Evolutionary conservation across 306 rosid species (phyloP).

Genomic region (Purshia tridentata): DNA sequence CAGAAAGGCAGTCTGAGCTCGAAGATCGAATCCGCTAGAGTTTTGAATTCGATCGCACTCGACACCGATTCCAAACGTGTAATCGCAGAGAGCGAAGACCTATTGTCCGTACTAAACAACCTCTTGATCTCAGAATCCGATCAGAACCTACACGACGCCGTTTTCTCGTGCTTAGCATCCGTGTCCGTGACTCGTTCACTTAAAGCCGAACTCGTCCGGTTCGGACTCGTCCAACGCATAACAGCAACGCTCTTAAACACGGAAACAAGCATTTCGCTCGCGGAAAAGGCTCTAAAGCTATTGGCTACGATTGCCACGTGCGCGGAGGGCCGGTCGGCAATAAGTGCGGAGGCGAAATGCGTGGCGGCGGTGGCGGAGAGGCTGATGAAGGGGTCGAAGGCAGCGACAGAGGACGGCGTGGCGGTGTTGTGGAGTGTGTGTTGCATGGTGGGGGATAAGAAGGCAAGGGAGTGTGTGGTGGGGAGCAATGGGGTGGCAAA

Average conservation of each 20-base stretch:
- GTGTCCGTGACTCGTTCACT: constrained; percentile 37
- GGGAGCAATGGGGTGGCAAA: constrained; percentile 43
- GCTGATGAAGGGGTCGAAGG: constrained; percentile 38
- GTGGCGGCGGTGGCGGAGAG: constrained; percentile 38
- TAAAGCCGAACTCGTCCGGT: constrained; percentile 40
- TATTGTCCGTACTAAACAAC: constrained; percentile 24
- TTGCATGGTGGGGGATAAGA: constrained; percentile 41
- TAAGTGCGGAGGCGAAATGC: constrained; percentile 29
- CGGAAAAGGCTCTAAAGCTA: constrained; percentile 36
- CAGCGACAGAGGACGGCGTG: constrained; percentile 50
- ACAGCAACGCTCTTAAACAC: constrained; percentile 20
- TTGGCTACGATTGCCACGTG: constrained; percentile 36
- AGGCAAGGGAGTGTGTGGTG: constrained; percentile 41
- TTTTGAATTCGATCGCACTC: constrained; percentile 38
- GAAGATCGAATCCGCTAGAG: constrained; percentile 37
- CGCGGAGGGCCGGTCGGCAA: constrained; percentile 50
- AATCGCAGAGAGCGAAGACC: constrained; percentile 34
- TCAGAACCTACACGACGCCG: constrained; percentile 28
- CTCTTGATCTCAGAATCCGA: constrained; percentile 20
- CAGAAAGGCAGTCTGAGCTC: constrained; percentile 31
- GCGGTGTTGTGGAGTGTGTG: constrained; percentile 52
- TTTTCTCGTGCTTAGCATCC: constrained; percentile 32
- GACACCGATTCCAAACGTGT: constrained; percentile 40
- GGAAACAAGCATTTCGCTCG: constrained; percentile 6
- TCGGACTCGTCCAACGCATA: constrained; percentile 30